Evolutionary conservation across 805 yeast species (phyloP).

Genomic region (Hanseniaspora meyeri): DNA sequence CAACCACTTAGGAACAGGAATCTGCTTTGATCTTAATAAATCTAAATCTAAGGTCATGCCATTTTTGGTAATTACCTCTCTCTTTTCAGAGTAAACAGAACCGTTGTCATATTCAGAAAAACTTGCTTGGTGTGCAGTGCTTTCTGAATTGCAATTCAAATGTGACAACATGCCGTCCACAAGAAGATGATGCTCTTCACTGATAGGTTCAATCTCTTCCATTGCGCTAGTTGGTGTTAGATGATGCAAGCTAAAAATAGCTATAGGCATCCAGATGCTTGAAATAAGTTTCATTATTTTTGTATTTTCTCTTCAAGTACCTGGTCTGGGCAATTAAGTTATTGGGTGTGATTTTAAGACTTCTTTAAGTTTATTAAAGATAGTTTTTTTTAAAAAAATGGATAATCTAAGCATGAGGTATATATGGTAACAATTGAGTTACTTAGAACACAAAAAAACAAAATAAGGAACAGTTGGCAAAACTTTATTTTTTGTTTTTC

Average conservation of each 20-base stretch:
- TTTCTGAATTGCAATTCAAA: neutral
- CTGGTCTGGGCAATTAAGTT: neutral
- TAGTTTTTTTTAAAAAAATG: no score
- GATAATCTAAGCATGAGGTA: no score
- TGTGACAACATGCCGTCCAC: neutral
- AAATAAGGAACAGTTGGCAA: no score
- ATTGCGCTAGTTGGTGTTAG: neutral
- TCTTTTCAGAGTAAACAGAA: neutral
- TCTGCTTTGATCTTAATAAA: constrained; percentile 15
- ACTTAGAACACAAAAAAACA: no score
- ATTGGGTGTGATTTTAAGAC: no score
- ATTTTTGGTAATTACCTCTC: neutral
- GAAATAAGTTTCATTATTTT: neutral
- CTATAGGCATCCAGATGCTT: neutral
- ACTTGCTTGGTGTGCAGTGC: neutral
- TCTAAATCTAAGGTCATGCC: constrained; percentile 7
- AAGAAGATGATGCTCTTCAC: neutral
- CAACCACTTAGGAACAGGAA: constrained; percentile 73
- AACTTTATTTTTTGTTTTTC: no score
- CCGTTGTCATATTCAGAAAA: neutral
- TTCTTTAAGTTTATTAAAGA: no score
- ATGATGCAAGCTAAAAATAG: neutral
- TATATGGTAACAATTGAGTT: no score
- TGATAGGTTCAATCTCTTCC: neutral
- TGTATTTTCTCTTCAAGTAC: neutral